Percentiles rank a stretch among this genome's conserved stretches.
Evolutionary conservation across 1,284 basidiomycete species (phyloP).

Genomic region (Golubevia sp.): DNA sequence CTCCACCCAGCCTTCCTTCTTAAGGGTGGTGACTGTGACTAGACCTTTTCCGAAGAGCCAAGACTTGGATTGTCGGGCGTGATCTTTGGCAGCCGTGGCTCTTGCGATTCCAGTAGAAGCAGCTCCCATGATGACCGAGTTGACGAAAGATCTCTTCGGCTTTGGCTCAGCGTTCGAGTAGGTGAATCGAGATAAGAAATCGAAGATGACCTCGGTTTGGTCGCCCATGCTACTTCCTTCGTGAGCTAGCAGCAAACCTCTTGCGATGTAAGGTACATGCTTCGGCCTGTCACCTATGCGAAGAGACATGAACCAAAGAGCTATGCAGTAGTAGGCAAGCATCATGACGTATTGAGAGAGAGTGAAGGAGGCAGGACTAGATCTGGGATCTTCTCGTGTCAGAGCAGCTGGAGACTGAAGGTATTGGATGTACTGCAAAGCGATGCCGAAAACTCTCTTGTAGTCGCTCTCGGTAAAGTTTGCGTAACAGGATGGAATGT

Average conservation of each 20-base stretch:
- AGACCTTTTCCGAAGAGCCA: constrained; percentile 55
- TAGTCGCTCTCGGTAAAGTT: constrained; percentile 60
- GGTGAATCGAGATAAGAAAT: constrained; percentile 56
- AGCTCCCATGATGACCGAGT: constrained; percentile 45
- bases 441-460: constrained; percentile 56
- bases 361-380: constrained; percentile 70
- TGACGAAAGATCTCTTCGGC: constrained; percentile 51
- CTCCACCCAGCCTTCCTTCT: constrained; percentile 51
- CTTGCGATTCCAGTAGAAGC: constrained; percentile 8
- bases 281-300: constrained; percentile 49
- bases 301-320: constrained; percentile 57
- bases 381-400: constrained; percentile 43
- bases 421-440: constrained; percentile 60
- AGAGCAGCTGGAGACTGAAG: constrained; percentile 39
- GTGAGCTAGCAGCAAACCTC: constrained; percentile 52
- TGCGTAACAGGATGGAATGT: constrained; percentile 50
- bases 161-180: constrained; percentile 54
- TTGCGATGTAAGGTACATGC: constrained; percentile 51
- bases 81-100: constrained; percentile 15
- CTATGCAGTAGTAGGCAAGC: constrained; percentile 80
- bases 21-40: constrained; percentile 41
- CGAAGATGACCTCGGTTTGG: constrained; percentile 57
- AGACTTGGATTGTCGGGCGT: constrained; percentile 26
- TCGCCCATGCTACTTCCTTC: constrained; percentile 47
- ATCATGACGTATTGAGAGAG: constrained; percentile 93